Evolutionary conservation across 352 stramenopile species (phyloP).

Genomic region (Pythium sukuiense): DNA sequence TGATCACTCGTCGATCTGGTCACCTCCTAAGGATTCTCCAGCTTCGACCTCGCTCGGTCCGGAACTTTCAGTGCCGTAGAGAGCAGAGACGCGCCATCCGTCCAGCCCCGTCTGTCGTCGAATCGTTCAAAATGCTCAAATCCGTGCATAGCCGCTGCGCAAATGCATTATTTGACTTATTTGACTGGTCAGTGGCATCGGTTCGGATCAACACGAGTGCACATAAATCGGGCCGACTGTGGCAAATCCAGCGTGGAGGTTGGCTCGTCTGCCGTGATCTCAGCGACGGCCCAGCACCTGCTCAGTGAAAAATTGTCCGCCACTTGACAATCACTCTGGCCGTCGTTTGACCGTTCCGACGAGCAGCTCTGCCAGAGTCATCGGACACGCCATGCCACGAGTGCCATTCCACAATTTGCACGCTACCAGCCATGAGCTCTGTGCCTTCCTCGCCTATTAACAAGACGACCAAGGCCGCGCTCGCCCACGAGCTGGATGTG

Average conservation of each 20-base stretch:
- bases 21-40: background rate
- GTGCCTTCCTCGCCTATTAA: background rate
- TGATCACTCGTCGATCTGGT: background rate
- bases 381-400: background rate
- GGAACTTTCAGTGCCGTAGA: background rate
- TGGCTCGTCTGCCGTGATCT: background rate
- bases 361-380: background rate
- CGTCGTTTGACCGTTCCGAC: too few relatives aligned
- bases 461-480: background rate
- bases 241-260: background rate
- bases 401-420: background rate
- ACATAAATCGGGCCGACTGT: too few relatives aligned
- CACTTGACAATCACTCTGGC: background rate
- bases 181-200: background rate
- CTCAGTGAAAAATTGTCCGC: background rate
- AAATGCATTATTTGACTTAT: background rate
- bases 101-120: background rate
- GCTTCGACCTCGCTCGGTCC: background rate
- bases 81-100: background rate
- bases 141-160: background rate
- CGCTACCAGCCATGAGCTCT: background rate
- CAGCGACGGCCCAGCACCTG: background rate
- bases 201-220: background rate
- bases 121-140: background rate
- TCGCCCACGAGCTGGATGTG: slow-evolving; percentile 3